Evolutionary conservation across 78 protist genomes (phyloP), one percentile per base, ranked within the genome.

Genomic region (slime mould (Dictyostelium discoideum)): DNA sequence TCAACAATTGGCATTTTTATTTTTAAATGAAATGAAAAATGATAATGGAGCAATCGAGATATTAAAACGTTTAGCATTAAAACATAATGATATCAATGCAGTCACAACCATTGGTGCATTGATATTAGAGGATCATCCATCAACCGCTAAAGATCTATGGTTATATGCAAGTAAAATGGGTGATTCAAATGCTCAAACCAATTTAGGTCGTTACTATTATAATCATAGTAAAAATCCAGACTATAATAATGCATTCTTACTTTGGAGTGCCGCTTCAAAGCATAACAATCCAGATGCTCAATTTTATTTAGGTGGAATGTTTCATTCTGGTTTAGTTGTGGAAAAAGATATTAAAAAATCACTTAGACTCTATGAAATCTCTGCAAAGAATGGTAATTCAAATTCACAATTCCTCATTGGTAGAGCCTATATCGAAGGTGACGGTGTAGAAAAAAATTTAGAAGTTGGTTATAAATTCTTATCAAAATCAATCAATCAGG

Each of bases 251-350:
- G 13, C 87, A 2, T 67, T 63, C 2, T 5, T 67, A 42, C 81
- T 88, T 10, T 88, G 93, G 93, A 67, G 2, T 18, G 20, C 57
- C 2, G 72, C 93, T 46, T 39, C 87, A 26, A 32, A 37, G 40
- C 0, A 3, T 3, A 78, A 81, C 3, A 2, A 88, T 32, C 9
- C 24, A 1, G 84, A 88, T 18, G 42, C 93, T 22, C 86, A 65
- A 32, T 88, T 88, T 57, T 80, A 83, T 88, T 46, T 88, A 2
- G 93, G 87, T 46, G 72, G 73, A 5, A 88, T 88, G 93, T 80
- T 60, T 72, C 79, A 80, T 9, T 63, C 48, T 2, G 93, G 93
- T 46, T 67, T 88, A 20, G 69, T 80, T 1, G 85, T 60, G 7
- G 86, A 88, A 22, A 22, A 77, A 42, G 44, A 29, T 29, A 1